Conservation (phyloP, 495 filamentous ascomycete genomes). For the Pyronema omphalodes region DNA sequence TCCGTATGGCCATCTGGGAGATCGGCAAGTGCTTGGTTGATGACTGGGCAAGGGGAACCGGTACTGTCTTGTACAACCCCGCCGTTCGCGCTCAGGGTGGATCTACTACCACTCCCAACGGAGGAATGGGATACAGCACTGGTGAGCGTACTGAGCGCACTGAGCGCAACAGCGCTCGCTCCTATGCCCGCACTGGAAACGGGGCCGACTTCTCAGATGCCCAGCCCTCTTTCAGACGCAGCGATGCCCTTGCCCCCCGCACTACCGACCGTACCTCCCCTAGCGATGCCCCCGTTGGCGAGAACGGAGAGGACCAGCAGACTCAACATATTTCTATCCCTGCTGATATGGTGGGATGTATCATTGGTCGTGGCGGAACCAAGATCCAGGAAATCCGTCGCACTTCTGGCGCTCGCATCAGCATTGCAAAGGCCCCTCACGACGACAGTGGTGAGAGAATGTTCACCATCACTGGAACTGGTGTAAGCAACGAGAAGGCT, state of each 20-base stretch:
- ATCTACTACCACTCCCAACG: conserved; percentile 25
- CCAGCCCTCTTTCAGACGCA: conserved; percentile 14
- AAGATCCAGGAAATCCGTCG: conserved; percentile 98
- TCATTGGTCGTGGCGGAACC: conserved; percentile 81
- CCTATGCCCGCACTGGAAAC: conserved; percentile 84
- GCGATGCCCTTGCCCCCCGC: conserved; percentile 27
- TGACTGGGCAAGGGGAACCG: conserved; percentile 89
- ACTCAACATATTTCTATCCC: conserved; percentile 99
- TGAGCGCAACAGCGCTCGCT: conserved; percentile 40
- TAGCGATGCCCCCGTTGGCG: conserved; percentile 63
- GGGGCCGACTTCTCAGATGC: conserved; percentile 93
- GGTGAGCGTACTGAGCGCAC: conserved; percentile 29
- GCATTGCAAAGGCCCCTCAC: conserved; percentile 93
- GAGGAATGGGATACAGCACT: conserved; percentile 13
- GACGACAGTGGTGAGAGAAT: conserved; percentile 96
- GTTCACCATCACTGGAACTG: conserved; percentile 97
- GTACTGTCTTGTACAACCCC: conserved; percentile 92
- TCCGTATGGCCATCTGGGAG: conserved; percentile 92
- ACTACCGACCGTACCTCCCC: conserved; percentile 60
- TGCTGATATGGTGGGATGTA: conserved; percentile 98
- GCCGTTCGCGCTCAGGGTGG: conserved; percentile 62
- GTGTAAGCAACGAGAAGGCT: conserved; percentile 79
- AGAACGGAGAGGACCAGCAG: conserved; percentile 93
- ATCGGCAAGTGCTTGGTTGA: conserved; percentile 97
- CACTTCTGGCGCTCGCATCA: conserved; percentile 88